phyloP scores from a whole-genome alignment of 129 eudicot species.

The Arctium lappa region DNA sequence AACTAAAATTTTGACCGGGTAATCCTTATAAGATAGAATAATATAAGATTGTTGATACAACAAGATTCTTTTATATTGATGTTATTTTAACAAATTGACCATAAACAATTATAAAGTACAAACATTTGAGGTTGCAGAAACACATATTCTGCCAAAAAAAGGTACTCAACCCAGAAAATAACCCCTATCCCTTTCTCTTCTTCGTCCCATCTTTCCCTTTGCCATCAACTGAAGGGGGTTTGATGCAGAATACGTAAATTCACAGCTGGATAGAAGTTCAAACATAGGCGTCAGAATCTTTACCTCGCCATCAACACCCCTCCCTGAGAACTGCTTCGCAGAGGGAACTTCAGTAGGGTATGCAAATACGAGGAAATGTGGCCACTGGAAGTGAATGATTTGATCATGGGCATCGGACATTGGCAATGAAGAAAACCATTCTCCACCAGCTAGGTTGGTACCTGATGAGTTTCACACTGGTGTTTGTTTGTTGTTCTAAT shows the following conservation, averaged over 20 bases:
- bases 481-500: background rate
- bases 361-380: background rate
- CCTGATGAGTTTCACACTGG: background rate
- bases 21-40: background rate
- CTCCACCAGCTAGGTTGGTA: background rate
- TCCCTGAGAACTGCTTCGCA: background rate
- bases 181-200: background rate
- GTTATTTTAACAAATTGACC: background rate
- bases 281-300: background rate
- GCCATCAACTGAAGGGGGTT: background rate
- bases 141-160: background rate
- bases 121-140: conserved; percentile 5
- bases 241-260: background rate
- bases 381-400: background rate
- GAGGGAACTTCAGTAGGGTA: background rate
- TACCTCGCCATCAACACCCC: background rate
- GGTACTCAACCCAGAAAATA: background rate
- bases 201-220: background rate
- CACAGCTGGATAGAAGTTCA: background rate
- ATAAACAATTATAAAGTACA: background rate
- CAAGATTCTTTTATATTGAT: background rate
- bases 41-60: background rate
- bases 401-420: background rate
- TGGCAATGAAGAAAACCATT: background rate
- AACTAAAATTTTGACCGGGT: background rate